Evolutionary conservation across 2,329 filamentous ascomycete species (phyloP).

Genomic region (Aspergillus aculeatus): DNA sequence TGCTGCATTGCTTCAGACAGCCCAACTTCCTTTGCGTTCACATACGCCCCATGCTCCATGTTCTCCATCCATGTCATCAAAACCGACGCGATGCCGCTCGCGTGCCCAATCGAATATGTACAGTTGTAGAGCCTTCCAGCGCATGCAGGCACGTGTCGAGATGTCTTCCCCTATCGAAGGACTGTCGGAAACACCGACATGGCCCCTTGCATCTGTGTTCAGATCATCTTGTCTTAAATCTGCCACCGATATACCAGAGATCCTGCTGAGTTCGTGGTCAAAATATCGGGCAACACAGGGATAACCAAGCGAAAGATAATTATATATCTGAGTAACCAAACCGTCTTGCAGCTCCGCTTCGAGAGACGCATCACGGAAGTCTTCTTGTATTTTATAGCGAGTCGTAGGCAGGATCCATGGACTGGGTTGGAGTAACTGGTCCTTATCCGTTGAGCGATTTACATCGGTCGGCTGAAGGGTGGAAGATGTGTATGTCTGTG

Average conservation of each 20-base stretch:
- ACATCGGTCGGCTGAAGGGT: neutral
- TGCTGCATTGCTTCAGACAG: conserved; percentile 29
- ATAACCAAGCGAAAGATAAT: conserved; percentile 91
- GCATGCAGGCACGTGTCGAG: conserved; percentile 55
- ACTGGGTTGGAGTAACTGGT: neutral
- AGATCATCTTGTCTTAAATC: conserved; percentile 73
- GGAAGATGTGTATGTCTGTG: conserved; percentile 18
- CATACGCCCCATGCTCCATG: conserved; percentile 66
- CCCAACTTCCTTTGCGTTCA: conserved; percentile 64
- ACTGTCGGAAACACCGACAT: conserved; percentile 57
- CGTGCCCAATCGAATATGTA: conserved; percentile 90
- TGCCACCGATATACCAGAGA: conserved; percentile 66
- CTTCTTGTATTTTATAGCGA: neutral
- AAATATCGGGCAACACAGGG: conserved; percentile 79
- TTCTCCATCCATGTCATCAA: conserved; percentile 56
- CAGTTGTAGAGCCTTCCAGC: conserved; percentile 78
- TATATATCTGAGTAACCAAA: conserved; percentile 95
- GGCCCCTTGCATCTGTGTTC: conserved; percentile 65
- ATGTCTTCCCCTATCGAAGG: conserved; percentile 49
- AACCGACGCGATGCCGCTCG: conserved; percentile 81
- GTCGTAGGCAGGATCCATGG: neutral
- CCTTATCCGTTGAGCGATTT: neutral
- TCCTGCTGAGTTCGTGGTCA: conserved; percentile 81
- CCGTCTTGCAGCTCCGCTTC: conserved; percentile 72
- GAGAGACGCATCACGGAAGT: conserved; percentile 45